A percentile compares a stretch with the other conserved stretches of the same genome.
Conservation (phyloP, 306 rosid genomes). For the Sindora glabra region DNA sequence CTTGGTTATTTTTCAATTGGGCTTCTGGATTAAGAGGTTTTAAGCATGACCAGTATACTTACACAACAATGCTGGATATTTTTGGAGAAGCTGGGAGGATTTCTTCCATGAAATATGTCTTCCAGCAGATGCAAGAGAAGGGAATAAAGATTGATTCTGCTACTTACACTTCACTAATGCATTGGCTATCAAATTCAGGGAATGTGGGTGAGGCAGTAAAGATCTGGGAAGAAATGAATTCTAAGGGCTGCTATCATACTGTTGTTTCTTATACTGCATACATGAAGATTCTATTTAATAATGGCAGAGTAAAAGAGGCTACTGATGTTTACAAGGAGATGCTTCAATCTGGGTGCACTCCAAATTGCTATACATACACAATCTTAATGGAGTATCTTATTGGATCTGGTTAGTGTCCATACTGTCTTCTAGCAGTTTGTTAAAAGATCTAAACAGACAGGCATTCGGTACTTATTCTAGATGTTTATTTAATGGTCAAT, state of each 20-base stretch:
- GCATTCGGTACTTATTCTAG: neutral
- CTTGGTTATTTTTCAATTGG: constrained; percentile 85
- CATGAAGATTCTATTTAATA: constrained; percentile 52
- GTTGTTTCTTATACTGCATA: constrained; percentile 77
- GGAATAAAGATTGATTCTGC: constrained; percentile 55
- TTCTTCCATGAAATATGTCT: constrained; percentile 67
- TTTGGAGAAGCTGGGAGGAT: constrained; percentile 91
- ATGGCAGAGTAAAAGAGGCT: constrained; percentile 45
- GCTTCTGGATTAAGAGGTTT: constrained; percentile 42
- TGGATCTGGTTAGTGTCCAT: constrained; percentile 48
- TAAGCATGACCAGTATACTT: constrained; percentile 80
- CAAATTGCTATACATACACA: constrained; percentile 70
- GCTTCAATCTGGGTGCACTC: constrained; percentile 46
- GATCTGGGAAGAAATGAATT: constrained; percentile 72
- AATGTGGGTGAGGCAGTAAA: constrained; percentile 52
- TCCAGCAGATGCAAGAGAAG: constrained; percentile 61
- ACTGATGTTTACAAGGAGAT: constrained; percentile 59
- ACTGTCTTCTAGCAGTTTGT: constrained; percentile 29
- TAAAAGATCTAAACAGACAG: constrained; percentile 4
- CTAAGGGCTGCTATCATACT: constrained; percentile 43
- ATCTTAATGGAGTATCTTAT: constrained; percentile 65
- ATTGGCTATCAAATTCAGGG: constrained; percentile 65
- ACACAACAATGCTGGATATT: constrained; percentile 74
- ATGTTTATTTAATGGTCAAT: no score
- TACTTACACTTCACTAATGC: constrained; percentile 77